phyloP scores from a whole-genome alignment of 1,284 basidiomycete genomes.

The Lignosus rhinocerotis region DNA sequence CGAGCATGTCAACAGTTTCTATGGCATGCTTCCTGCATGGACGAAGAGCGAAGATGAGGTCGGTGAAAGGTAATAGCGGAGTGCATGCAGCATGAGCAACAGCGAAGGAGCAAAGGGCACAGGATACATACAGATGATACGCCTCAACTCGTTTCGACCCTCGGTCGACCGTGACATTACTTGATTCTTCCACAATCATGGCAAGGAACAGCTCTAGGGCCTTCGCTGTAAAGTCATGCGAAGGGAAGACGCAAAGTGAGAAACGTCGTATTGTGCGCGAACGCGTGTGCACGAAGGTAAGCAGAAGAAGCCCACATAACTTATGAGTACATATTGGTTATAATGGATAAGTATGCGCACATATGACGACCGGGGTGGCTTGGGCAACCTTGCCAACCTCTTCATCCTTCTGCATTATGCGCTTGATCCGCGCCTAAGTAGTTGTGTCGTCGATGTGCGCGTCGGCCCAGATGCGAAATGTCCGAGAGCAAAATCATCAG shows the following conservation, averaged over 20 bases:
- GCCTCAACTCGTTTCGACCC: constrained; percentile 91
- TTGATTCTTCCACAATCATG: constrained; percentile 83
- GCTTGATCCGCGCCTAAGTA: constrained; percentile 92
- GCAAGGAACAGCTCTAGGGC: constrained; percentile 94
- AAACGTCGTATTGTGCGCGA: no score
- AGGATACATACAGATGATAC: constrained; percentile 84
- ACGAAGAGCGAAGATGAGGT: neutral
- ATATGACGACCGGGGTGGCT: constrained; percentile 96
- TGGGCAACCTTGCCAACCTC: constrained; percentile 99
- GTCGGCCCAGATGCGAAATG: neutral
- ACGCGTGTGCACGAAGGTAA: neutral
- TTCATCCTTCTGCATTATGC: constrained; percentile 99
- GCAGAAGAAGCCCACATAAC: neutral
- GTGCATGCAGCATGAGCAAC: no score
- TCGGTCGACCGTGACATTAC: constrained; percentile 78
- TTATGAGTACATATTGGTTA: neutral
- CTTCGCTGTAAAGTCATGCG: constrained; percentile 67
- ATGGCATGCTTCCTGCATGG: constrained; percentile 86
- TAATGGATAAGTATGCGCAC: constrained; percentile 56
- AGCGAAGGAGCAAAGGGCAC: constrained; percentile 3
- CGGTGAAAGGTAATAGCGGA: neutral
- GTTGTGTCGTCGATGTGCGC: neutral
- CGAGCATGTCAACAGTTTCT: constrained; percentile 86
- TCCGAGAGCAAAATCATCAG: neutral
- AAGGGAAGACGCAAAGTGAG: no score